Percentiles rank a stretch among this genome's conserved stretches.
phyloP scores from a whole-genome alignment of 23 red algal genomes.

The Gracilaria caudata region DNA sequence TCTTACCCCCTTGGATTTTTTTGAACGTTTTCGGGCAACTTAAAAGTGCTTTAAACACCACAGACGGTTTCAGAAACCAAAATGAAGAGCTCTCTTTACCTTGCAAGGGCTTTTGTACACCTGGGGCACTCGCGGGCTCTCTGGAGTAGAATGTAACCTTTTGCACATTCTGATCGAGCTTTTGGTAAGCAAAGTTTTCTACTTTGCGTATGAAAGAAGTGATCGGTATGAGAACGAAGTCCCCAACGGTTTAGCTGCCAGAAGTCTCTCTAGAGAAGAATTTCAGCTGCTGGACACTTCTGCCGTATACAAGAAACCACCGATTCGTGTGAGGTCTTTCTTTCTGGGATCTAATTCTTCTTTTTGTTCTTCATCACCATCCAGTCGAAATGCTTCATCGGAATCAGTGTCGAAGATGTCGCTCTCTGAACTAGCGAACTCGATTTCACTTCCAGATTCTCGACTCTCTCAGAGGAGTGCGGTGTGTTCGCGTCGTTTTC shows the following conservation, averaged over 20 bases:
- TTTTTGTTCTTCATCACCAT: too few species aligned
- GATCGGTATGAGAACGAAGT: not conserved
- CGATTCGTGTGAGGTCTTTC: not conserved
- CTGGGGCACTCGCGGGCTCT: not conserved
- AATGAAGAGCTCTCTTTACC: not conserved
- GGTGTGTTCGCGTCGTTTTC: too few species aligned
- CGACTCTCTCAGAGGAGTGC: too few species aligned
- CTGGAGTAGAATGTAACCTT: not conserved
- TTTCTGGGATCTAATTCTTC: too few species aligned
- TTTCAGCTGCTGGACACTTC: not conserved
- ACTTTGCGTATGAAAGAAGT: not conserved
- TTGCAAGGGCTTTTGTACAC: too few species aligned
- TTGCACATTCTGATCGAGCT: not conserved
- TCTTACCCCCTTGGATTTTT: not conserved
- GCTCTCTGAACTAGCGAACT: too few species aligned
- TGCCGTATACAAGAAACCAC: not conserved
- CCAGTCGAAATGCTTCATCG: too few species aligned
- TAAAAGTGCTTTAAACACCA: not conserved
- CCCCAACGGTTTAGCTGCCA: not conserved
- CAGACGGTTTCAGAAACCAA: constrained; percentile 15
- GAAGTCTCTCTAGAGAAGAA: not conserved
- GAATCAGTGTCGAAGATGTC: too few species aligned
- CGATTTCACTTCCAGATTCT: too few species aligned
- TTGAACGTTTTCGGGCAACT: not conserved
- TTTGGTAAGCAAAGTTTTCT: not conserved